A percentile compares a stretch with the other conserved stretches of the same genome.
These are phyloP conservation scores for Aphanomyces euteiches DNA, from an alignment of 352 stramenopile species.

Conservation along the genomic window DNA sequence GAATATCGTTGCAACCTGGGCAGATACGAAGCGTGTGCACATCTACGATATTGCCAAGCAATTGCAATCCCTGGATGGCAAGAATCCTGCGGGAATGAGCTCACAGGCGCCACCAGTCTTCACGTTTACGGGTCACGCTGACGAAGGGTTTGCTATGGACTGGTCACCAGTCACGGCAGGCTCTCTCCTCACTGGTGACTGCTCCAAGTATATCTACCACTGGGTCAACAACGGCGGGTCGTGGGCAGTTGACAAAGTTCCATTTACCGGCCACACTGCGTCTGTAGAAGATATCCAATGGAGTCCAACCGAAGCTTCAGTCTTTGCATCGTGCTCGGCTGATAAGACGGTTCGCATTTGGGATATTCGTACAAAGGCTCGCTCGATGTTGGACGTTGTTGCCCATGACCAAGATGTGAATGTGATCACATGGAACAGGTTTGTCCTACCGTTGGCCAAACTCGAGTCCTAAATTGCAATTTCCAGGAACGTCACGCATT, in stretches of 20 bases:
- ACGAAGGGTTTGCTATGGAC: constrained; percentile 98
- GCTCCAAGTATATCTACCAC: constrained; percentile 95
- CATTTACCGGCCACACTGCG: constrained; percentile 87
- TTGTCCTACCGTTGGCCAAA: background rate
- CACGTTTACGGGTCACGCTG: constrained; percentile 93
- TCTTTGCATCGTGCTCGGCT: constrained; percentile 94
- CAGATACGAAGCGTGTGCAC: constrained; percentile 93
- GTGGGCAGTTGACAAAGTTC: constrained; percentile 86
- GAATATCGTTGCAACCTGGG: constrained; percentile 97
- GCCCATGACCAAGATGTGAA: constrained; percentile 98
- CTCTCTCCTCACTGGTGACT: constrained; percentile 94
- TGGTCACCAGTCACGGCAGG: constrained; percentile 91
- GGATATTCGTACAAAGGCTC: constrained; percentile 92
- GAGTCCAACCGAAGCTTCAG: constrained; percentile 94
- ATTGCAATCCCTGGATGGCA: constrained; percentile 82
- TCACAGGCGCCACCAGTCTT: constrained; percentile 76
- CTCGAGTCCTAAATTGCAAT: background rate
- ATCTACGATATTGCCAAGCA: constrained; percentile 94
- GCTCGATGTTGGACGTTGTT: constrained; percentile 91
- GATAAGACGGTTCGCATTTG: constrained; percentile 96
- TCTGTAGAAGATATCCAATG: constrained; percentile 99
- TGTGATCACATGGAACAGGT: constrained; percentile 97
- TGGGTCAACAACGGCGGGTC: constrained; percentile 78
- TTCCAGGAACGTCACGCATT: constrained; percentile 87
- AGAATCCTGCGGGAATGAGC: constrained; percentile 50